Conservation (phyloP, 139 green algal genomes). For the Volvox africanus region DNA sequence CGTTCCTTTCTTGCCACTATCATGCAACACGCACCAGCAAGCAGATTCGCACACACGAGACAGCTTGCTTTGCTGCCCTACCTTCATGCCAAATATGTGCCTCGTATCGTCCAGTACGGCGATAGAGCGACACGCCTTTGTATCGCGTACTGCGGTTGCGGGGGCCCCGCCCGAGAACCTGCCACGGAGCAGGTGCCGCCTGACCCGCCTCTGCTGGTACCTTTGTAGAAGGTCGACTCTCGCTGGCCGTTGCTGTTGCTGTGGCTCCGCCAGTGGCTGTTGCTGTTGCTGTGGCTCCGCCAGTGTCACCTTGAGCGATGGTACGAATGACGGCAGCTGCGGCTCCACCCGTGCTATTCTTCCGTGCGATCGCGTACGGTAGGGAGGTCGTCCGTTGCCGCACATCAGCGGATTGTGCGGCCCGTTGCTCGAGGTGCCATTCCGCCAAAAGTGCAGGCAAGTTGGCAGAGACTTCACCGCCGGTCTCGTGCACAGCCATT, state of each 20-base stretch:
- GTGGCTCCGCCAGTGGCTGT: too few species aligned
- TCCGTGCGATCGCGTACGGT: background rate
- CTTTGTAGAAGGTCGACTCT: too few species aligned
- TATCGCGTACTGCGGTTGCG: conserved; percentile 41
- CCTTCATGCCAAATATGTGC: conserved; percentile 51
- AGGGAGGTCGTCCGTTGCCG: background rate
- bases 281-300: background rate
- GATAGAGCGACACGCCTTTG: conserved; percentile 52
- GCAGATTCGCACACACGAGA: too few species aligned
- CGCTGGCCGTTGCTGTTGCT: too few species aligned
- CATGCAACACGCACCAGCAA: too few species aligned
- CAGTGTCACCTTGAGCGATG: background rate
- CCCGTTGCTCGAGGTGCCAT: background rate
- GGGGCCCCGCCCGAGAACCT: background rate
- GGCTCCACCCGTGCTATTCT: background rate
- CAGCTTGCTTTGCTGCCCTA: too few species aligned
- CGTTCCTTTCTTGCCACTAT: too few species aligned
- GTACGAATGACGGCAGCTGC: background rate
- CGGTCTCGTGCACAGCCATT: background rate
- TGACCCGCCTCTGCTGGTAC: background rate
- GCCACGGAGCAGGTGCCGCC: background rate
- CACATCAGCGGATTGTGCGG: background rate
- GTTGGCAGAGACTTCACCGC: background rate
- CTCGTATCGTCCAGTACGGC: conserved; percentile 36
- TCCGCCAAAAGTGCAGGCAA: conserved; percentile 1